phyloP scores from a whole-genome alignment of 768 basidiomycete genomes.

The Mycena polygramma region DNA sequence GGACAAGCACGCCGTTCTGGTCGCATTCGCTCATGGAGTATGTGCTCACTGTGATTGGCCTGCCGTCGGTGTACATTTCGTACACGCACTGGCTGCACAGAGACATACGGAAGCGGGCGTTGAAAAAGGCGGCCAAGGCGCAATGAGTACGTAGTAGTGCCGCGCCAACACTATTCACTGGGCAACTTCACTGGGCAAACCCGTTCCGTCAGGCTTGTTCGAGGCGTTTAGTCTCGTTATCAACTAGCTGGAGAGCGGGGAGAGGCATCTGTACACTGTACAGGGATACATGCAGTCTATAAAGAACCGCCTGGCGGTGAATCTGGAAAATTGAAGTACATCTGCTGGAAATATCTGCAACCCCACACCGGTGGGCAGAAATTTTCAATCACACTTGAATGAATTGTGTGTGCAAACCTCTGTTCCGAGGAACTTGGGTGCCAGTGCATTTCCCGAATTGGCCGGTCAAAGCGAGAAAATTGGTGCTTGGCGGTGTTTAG shows the following conservation, averaged over 20 bases:
- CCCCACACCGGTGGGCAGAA: no score
- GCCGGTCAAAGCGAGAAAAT: constrained; percentile 22
- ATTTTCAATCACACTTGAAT: no score
- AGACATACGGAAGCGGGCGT: constrained; percentile 76
- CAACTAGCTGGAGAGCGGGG: no score
- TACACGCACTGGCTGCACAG: constrained; percentile 80
- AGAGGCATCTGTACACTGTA: no score
- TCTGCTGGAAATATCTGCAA: no score
- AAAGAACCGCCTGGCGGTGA: not conserved
- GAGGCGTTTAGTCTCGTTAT: no score
- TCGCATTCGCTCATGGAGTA: constrained; percentile 87
- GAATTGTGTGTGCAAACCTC: no score
- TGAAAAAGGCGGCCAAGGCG: constrained; percentile 70
- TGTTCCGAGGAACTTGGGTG: no score
- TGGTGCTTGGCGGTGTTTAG: not conserved
- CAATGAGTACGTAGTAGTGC: constrained; percentile 46
- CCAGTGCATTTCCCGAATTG: not conserved
- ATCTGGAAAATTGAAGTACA: not conserved
- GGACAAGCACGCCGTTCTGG: constrained; percentile 63
- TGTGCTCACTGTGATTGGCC: constrained; percentile 62
- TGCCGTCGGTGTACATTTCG: constrained; percentile 66
- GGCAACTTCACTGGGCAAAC: no score
- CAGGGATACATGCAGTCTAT: not conserved
- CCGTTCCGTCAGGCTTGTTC: no score
- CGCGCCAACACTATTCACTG: no score